Base-by-base conservation (phyloP, 2,329 filamentous ascomycete species). In the Periconia sp. region DNA sequence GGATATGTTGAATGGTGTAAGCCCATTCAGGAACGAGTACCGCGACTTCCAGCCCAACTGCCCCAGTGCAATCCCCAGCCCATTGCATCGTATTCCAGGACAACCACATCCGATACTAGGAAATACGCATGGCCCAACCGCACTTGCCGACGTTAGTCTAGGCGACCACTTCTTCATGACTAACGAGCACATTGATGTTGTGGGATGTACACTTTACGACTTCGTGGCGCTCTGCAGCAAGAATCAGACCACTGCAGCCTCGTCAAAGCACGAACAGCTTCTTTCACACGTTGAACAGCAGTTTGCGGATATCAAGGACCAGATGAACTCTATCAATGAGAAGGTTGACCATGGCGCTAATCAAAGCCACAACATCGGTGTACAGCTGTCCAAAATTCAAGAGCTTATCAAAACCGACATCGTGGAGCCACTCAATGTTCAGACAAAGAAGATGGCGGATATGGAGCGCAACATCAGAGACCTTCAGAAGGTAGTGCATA, bases 131-230 rank as follows among this genome's bases (percentile, higher is more conserved):
- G 21, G 15, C 7, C 38, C 35, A 22, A 41, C 36, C 16, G 17
- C 24, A 5, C 9, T 18, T 18, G 24, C 51, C 48, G 15, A 57
- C 48, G 35, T 38, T 12, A 43, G 36, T 6, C 51, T 58, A 12
- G 52, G 57, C 4, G 59, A 63, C n/a, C 65, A 68, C 40, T 69
- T 71, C 51, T 61, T 51, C 46, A 65, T 67, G 57, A 59, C 57
- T 7, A 67, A 69, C 35, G 57, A 64, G 35, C 68, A 71, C 48
- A 59, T 71, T 15, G 66, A 69, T 25, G 56, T 64, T 5, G 49
- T 64, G 2, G 62, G 54, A 24, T 57, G 61, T 29, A 62, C 54
- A 5, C 52, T 57, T 0, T 63, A 58, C 40, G 63, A 67, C 33
- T 38, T 50, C 23, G 41, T 66, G 3, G 47, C 52, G 11, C 37